Base-by-base conservation (phyloP, 2,329 filamentous ascomycete species). In the Botrytis deweyae region DNA sequence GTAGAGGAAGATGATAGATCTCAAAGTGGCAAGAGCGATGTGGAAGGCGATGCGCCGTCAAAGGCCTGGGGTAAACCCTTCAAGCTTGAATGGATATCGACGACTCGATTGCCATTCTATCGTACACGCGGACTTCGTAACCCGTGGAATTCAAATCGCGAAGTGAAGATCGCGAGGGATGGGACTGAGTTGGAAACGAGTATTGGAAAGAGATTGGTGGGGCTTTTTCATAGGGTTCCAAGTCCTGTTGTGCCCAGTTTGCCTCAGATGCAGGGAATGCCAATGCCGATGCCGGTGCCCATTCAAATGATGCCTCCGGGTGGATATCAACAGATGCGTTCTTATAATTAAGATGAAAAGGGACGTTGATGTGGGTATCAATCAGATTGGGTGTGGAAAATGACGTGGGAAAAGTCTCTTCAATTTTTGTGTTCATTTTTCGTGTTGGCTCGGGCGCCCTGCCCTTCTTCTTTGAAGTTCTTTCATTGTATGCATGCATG, bases 121-220 rank as follows among this genome's bases (percentile, higher is more conserved):
- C 89, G 93, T 62, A 97, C 95, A 0, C 86, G 94, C 76, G 95
- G 95, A 0, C 83, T 98, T 72, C 89, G 95, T 49, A 98, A 98
- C 81, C 92, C 94, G 0, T 97, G 94, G 93, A 98, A 98, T 82
- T 92, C 93, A 7, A 97, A 98, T 80, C 87, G 95, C 70, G 95
- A 98, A 81, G 93, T 98, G 76, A 98, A 98, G 83, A 97, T 98
- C 80, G 95, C 95, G 38, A 88, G 95, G 79, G 95, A 98, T 79
- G 95, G 95, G 2, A 98, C 95, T 0, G 95, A 98, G 82, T 85
- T 98, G 71, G 95, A 98, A 82, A 93, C 95, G 42, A 88, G 86
- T 44, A 88, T 97, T 62, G 95, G 95, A 8, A 89, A 90, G 78
- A 89, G 89, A 78, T 84, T 98, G 72, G 86, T 97, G 76, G 90